Evolutionary conservation across 306 rosid genomes (phyloP).

Genomic region (Acmispon strigosus): DNA sequence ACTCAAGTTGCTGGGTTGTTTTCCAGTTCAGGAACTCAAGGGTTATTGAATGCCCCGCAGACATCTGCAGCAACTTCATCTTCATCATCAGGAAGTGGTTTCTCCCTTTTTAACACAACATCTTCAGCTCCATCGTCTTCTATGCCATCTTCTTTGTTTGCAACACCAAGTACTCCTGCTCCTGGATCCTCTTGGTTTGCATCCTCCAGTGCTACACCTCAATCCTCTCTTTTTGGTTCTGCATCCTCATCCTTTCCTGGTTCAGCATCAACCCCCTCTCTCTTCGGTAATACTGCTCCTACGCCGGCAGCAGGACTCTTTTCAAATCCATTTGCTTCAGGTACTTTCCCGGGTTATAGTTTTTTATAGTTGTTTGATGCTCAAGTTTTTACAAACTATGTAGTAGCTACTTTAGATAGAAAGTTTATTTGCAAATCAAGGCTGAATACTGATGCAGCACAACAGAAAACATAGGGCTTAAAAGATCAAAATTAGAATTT

Average conservation of each 20-base stretch:
- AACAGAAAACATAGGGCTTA: not conserved
- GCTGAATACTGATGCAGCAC: not conserved
- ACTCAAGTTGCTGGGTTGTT: conserved; percentile 80
- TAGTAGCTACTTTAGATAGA: conserved; percentile 6
- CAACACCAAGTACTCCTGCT: too few species aligned
- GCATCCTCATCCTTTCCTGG: conserved; percentile 53
- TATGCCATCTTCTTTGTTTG: conserved; percentile 22
- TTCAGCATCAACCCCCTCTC: conserved; percentile 58
- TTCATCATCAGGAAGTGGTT: conserved; percentile 67
- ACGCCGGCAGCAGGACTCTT: conserved; percentile 58
- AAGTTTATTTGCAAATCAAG: conserved; percentile 8
- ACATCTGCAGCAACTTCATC: conserved; percentile 44
- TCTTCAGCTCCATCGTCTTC: conserved; percentile 62
- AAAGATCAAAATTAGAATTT: conserved; percentile 1
- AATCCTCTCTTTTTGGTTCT: conserved; percentile 53
- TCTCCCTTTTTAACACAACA: conserved; percentile 69
- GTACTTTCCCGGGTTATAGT: conserved; percentile 37
- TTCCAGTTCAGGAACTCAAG: conserved; percentile 65
- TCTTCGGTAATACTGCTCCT: conserved; percentile 38
- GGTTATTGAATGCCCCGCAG: conserved; percentile 39
- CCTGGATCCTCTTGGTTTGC: conserved; percentile 40
- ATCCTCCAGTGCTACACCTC: conserved; percentile 59
- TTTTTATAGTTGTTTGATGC: not conserved
- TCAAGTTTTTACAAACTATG: not conserved
- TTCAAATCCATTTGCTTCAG: conserved; percentile 72